Base-by-base conservation (phyloP, 2,329 filamentous ascomycete genomes). In the Shiraia sp. region DNA sequence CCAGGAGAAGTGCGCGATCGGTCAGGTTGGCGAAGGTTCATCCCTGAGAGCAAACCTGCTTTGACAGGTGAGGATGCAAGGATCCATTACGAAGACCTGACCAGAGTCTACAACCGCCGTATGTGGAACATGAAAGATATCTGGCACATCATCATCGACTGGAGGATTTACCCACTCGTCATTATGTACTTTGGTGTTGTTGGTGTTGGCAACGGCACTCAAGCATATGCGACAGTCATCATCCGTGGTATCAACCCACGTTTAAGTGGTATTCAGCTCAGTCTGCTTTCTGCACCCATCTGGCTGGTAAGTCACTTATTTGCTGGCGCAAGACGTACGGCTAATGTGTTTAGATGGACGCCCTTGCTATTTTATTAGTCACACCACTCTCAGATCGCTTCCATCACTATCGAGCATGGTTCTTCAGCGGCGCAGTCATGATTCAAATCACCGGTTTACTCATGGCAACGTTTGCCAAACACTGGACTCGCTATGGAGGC, bases 131-230 rank as follows among this genome's bases (percentile, higher is more conserved):
- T 88, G 47, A 81, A 74, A 39, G 89, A 96, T 53, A 75, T 96
- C 1, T 73, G 75, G 16, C 72, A 75, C 16, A 87, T 95, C 1
- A 72, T 95, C 22, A 76, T 87, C 25, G 90, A 96, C 69, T 95
- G 90, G 90, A 82, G 90, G 2, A 76, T 95, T 13, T 96, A 89
- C 87, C 90, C 90, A 1, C 71, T 96, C 53, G 79, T 86, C 1
- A 63, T 95, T 38, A 96, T 96, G 90, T 96, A 96, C 72, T 95
- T 96, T 72, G 90, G 90, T 14, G 90, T 96, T 3, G 90, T 96
- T 1, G 90, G 90, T 15, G 90, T 95, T 3, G 90, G 90, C 7
- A 95, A 95, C 49, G 90, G 90, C 31, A 90, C 89, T 1, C 90
- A 95, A 71, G 82, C 88, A 32, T 96, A 96, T 63, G 88, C 87